Evolutionary conservation across 2,329 filamentous ascomycete genomes (phyloP).

Genomic region (Ophiostoma quercus): DNA sequence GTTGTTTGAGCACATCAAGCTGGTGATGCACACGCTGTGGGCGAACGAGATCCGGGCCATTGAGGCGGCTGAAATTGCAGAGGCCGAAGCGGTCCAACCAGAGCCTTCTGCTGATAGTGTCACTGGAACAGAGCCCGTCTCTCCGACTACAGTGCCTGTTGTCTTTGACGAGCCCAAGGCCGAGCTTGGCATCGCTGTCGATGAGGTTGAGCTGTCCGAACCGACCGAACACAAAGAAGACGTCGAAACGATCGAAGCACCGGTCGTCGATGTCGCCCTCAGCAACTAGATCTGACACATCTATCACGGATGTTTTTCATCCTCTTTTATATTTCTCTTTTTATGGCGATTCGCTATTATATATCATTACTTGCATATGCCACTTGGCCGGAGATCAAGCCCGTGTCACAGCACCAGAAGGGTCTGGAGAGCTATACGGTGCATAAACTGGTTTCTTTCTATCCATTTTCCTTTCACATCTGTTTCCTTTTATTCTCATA

Average conservation of each 20-base stretch:
- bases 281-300: not conserved
- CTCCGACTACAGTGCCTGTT: not conserved
- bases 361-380: constrained; percentile 19
- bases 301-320: not conserved
- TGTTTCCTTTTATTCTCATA: not conserved
- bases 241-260: not conserved
- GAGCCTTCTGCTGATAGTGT: not conserved
- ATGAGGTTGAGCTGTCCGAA: not conserved
- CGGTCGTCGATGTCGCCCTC: not conserved
- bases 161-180: not conserved
- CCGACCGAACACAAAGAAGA: not conserved
- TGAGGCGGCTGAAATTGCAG: not conserved
- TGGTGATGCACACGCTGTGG: constrained; percentile 36
- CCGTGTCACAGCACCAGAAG: constrained; percentile 1
- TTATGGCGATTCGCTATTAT: not conserved
- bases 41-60: constrained; percentile 20
- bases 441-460: not conserved
- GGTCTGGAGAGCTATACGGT: constrained; percentile 10
- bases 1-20: constrained; percentile 54
- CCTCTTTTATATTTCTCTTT: constrained; percentile 4
- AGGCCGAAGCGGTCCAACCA: not conserved
- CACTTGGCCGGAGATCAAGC: not conserved
- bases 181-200: not conserved
- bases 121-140: not conserved
- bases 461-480: not conserved